Base-by-base conservation (phyloP, 768 basidiomycete species). In the Leccinum boreale region DNA sequence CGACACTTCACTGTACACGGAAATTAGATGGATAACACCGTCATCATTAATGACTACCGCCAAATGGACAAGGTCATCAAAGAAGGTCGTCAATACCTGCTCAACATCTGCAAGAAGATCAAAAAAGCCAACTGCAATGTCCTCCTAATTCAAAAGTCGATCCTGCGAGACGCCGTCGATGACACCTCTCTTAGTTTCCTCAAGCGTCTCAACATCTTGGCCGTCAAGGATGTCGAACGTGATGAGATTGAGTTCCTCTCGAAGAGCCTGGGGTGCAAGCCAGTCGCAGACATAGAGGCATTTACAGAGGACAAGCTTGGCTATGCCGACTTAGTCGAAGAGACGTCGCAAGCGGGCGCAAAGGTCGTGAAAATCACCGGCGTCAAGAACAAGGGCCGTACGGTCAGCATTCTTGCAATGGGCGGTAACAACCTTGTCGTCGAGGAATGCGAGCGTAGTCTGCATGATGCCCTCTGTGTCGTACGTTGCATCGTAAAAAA, bases 11-110 rank as follows among this genome's bases (percentile, higher is more conserved):
- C 11, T 35, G 21, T 53, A 26, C 60, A 19, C 31, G 19, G 50
- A 31, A 58, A 44, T 10, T 65, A 98, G 95, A 99, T 99, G 96
- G 97, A 99, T 75, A 98, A 99, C 79, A 98, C 96, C 5, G 94
- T 99, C 46, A 90, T 98, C 52, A 98, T 99, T 65, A 98, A 96
- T 62, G 96, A 99, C 75, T 99, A 99, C 77, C 89, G 97, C 17
- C 97, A 98, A 73, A 98, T 99, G 96, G 97, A 98, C 81, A 97
- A 98, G 74, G 94, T 98, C 58, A 89, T 99, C 76, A 98, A 99
- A 75, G 97, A 99, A 75, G 96, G 96, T 57, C 90, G 97, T 48
- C 92, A 95, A 74, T 98, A 99, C 73, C 83, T 99, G 57, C 86
- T 99, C 67, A 98, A 94, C 72, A 85, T 98, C 54, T 96, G 93